These are phyloP conservation scores for Suillus decipiens DNA, from an alignment of 768 basidiomycete species.

Conservation along the genomic window DNA sequence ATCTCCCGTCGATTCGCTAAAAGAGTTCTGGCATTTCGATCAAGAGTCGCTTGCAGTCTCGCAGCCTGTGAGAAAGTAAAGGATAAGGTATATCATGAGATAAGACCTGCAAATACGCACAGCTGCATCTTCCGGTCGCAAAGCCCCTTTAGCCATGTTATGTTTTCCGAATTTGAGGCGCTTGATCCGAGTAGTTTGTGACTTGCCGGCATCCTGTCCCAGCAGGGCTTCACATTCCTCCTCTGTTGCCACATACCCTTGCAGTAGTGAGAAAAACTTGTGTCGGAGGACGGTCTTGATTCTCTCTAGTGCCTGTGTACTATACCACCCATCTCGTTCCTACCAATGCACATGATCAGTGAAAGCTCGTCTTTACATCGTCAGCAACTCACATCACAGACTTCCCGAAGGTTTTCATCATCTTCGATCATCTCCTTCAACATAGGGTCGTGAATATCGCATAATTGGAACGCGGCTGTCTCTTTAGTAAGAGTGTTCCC, in stretches of 20 bases:
- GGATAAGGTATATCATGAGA: background rate
- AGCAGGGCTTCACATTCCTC: slow-evolving; percentile 74
- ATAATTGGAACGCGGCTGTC: slow-evolving; percentile 91
- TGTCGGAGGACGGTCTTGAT: slow-evolving; percentile 85
- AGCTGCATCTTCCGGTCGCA: slow-evolving; percentile 81
- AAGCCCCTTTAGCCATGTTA: slow-evolving; percentile 87
- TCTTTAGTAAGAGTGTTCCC: slow-evolving; percentile 78
- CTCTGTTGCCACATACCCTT: slow-evolving; percentile 70
- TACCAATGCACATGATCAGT: slow-evolving; percentile 26
- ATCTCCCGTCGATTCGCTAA: slow-evolving; percentile 30
- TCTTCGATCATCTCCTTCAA: slow-evolving; percentile 80
- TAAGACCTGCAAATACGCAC: slow-evolving; percentile 42
- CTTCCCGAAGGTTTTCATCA: slow-evolving; percentile 64
- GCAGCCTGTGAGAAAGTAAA: slow-evolving; percentile 50
- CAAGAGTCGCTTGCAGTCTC: slow-evolving; percentile 65
- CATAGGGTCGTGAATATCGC: slow-evolving; percentile 89
- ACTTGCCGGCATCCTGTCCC: slow-evolving; percentile 35
- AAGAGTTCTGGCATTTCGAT: slow-evolving; percentile 40
- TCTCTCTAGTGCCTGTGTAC: slow-evolving; percentile 69
- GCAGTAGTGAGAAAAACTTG: slow-evolving; percentile 79
- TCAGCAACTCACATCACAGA: slow-evolving; percentile 63
- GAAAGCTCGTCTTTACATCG: background rate
- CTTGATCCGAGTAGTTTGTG: slow-evolving; percentile 45
- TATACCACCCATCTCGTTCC: slow-evolving; percentile 93
- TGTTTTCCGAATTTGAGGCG: slow-evolving; percentile 70